Evolutionary conservation across 2,329 filamentous ascomycete genomes (phyloP).

Genomic region (Aureobasidium vineae): DNA sequence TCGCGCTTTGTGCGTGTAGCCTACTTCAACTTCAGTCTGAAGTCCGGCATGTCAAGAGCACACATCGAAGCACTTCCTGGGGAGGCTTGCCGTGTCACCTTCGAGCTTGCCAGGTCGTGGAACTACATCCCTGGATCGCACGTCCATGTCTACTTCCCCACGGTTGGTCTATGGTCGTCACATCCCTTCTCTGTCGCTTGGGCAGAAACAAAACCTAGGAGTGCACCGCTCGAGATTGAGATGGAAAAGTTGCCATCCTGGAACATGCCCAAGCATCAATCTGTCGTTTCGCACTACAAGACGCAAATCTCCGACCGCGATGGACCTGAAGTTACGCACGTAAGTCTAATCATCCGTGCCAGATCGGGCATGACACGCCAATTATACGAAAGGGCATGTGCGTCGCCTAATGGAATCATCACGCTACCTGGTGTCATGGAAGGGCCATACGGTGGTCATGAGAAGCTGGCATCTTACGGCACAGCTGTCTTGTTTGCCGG

Average conservation of each 20-base stretch:
- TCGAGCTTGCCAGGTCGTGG: slow-evolving; percentile 56
- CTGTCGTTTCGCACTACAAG: slow-evolving; percentile 15
- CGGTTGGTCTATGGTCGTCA: slow-evolving; percentile 43
- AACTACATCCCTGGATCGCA: slow-evolving; percentile 57
- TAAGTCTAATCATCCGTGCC: slow-evolving; percentile 71
- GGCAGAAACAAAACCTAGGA: slow-evolving; percentile 39
- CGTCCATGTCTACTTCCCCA: slow-evolving; percentile 60
- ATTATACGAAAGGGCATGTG: slow-evolving; percentile 65
- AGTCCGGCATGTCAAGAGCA: slow-evolving; percentile 51
- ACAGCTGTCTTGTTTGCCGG: slow-evolving; percentile 77
- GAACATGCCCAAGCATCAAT: slow-evolving; percentile 26
- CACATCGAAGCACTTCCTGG: slow-evolving; percentile 59
- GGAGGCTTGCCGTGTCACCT: slow-evolving; percentile 61
- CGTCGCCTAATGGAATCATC: slow-evolving; percentile 60
- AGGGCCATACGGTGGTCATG: slow-evolving; percentile 72
- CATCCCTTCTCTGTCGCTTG: slow-evolving; percentile 54
- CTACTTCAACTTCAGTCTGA: slow-evolving; percentile 55
- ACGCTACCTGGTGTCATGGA: slow-evolving; percentile 67
- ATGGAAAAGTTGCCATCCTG: slow-evolving; percentile 37
- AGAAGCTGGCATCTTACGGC: slow-evolving; percentile 71
- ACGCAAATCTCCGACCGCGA: slow-evolving; percentile 28
- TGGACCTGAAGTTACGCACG: slow-evolving; percentile 42
- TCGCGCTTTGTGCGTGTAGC: slow-evolving; percentile 51
- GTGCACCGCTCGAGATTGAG: slow-evolving; percentile 36
- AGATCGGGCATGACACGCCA: slow-evolving; percentile 70